Conservation (phyloP, 345 rosid genomes). For the Arabidopsis arenosa region DNA sequence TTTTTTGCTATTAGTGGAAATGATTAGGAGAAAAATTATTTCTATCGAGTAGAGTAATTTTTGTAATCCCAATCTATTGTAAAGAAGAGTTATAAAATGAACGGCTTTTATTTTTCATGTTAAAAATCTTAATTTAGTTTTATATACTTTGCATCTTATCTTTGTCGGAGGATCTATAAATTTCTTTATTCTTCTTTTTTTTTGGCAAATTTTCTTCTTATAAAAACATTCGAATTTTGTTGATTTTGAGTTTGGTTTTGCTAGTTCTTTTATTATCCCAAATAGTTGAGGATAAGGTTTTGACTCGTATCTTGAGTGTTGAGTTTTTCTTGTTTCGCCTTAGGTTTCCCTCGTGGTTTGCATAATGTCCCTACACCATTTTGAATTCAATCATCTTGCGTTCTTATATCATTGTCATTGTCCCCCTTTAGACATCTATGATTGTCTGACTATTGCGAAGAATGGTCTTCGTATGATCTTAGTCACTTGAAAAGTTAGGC, state of each 20-base stretch:
- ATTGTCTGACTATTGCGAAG: not conserved
- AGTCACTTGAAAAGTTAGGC: not conserved
- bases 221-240: not conserved
- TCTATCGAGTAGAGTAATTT: conserved; percentile 32
- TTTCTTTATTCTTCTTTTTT: not conserved
- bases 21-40: conserved; percentile 18
- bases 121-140: not conserved
- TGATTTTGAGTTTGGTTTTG: not conserved
- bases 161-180: not conserved
- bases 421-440: not conserved
- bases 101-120: conserved; percentile 14
- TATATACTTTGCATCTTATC: not conserved
- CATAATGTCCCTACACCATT: conserved; percentile 11
- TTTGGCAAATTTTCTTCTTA: not conserved
- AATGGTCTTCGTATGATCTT: conserved; percentile 3
- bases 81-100: conserved; percentile 26
- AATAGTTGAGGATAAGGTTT: not conserved
- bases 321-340: not conserved
- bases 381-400: conserved; percentile 11
- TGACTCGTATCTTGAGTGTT: not conserved
- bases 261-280: not conserved
- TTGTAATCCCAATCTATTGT: conserved; percentile 33
- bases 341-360: conserved; percentile 20
- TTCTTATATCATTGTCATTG: conserved; percentile 4
- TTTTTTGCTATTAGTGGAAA: not conserved